Base-by-base conservation (phyloP, 1,284 basidiomycete species). In the Caloboletus firmus region DNA sequence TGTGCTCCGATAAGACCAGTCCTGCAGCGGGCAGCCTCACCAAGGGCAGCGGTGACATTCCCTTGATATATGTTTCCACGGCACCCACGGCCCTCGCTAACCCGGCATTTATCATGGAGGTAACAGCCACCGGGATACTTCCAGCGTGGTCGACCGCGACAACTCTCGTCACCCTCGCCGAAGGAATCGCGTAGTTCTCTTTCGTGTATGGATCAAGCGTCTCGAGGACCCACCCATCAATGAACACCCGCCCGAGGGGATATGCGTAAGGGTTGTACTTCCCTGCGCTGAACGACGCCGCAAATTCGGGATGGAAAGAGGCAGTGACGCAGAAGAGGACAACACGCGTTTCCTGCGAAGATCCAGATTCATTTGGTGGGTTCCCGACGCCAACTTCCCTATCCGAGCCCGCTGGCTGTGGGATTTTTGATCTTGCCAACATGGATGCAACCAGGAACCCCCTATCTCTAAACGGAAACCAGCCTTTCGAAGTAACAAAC, bases 191-290 rank as follows among this genome's bases (percentile, higher is more conserved):
- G 68, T 95, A 96, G 63, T 93, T 95, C 70, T 97, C 94, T 56
- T 90, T 88, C 41, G 93, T 93, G 69, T 99, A 99, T 0, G 97
- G 96, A 69, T 99, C 96, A 42, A 99, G 80, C 1, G 95, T 98
- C 75, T 99, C 95, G 60, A 98, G 73, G 42, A 98, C 88, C 97
- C 97, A 99, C 1, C 92, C 96, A 62, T 98, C 95, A 4, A 99
- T 76, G 58, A 93, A 87, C 42, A 95, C 78, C 20, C 89, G 85
- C 1, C 94, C 95, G 10, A 92, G 75, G 0, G 93, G 92, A 13
- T 95, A 77, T 0, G 59, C 68, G 46, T 83, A 81, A 0, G 92
- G 79, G 66, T 99, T 98, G 72, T 93, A 88, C 67, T 93, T 94
- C 15, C 72, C 65, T 3, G 80, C 53, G 26, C 79, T 74, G 65